Evolutionary conservation across 495 filamentous ascomycete species (phyloP).

Genomic region (Xylaria acuta): DNA sequence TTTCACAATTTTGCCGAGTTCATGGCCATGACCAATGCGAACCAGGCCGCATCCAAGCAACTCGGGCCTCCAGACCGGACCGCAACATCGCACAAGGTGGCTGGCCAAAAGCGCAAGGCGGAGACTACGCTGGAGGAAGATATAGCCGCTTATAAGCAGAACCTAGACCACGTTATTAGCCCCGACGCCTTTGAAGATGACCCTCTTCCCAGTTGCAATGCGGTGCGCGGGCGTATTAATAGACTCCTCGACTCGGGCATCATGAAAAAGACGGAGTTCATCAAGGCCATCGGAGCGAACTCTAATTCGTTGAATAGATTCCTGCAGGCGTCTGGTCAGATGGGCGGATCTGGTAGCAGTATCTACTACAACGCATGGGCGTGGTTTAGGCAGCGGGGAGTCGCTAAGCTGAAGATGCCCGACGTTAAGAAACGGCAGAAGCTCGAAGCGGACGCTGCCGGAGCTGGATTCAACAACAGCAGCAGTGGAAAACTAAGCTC

Average conservation of each 20-base stretch:
- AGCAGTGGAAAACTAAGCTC: conserved; percentile 7
- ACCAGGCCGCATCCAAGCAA: not conserved
- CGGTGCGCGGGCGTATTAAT: conserved; percentile 53
- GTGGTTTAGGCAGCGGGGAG: conserved; percentile 46
- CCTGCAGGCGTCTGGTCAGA: conserved; percentile 43
- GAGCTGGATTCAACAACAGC: not conserved
- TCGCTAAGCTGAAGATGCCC: conserved; percentile 39
- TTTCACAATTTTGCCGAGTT: not conserved
- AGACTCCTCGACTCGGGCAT: conserved; percentile 50
- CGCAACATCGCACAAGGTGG: not conserved
- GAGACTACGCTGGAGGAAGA: conserved; percentile 30
- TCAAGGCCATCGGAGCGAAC: conserved; percentile 46
- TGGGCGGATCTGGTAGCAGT: conserved; percentile 38
- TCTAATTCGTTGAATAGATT: conserved; percentile 42
- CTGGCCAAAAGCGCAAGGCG: conserved; percentile 45
- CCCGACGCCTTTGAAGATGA: conserved; percentile 36
- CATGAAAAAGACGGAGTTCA: conserved; percentile 57
- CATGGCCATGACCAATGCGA: not conserved
- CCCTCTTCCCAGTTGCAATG: conserved; percentile 36
- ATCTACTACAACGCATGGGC: conserved; percentile 41
- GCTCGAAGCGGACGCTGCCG: conserved; percentile 22
- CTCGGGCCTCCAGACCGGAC: not conserved
- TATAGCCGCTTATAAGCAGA: conserved; percentile 32
- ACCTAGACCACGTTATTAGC: conserved; percentile 32
- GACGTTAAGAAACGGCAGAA: conserved; percentile 40